Base-by-base conservation (phyloP, 148 eudicot genomes). In the Cornus florida region DNA sequence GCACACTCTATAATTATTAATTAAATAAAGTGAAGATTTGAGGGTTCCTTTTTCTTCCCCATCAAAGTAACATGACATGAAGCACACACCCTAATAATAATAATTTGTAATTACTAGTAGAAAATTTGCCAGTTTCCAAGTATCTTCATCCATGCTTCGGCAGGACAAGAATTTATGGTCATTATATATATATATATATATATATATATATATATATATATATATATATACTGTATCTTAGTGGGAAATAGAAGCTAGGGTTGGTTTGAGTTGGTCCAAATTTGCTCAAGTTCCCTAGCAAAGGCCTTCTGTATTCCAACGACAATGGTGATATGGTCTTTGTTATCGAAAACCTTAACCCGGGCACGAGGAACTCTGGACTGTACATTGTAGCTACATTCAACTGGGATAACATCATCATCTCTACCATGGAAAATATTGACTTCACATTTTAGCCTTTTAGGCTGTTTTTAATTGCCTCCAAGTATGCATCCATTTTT, bases 251-350 rank as follows among this genome's bases (percentile, higher is more conserved):
- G 60, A 14, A 8, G 60, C 12, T 11, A 28, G 28, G 28, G 28
- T 56, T 56, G 3, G 3, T 57, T 57, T 10, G 20, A 46, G 32
- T 80, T 48, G 57, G 32, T 84, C 98, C 98, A 94, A 41, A 94
- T 94, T 6, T 82, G 83, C 80, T 94, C 97, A 3, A 94, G 98
- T 79, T 94, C 93, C 62, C 84, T 85, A 3, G 98, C 96, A 46
- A 94, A 92, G 5, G 84, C 90, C 81, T 86, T 76, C 67, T 92
- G 92, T 53, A 90, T 89, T 50, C 94, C 97, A 10, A 94, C 96
- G 20, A 94, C 94, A 33, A 94, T 88, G 59, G 98, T 92, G 75
- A 92, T 83, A 71, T 94, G 98, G 83, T 94, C 98, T 70, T 86
- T 92, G 1, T 89, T 86, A 28, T 90, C 90, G 62, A 94, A 43